These are phyloP conservation scores for Boechera stricta DNA, from an alignment of 345 rosid species.

Conservation along the genomic window DNA sequence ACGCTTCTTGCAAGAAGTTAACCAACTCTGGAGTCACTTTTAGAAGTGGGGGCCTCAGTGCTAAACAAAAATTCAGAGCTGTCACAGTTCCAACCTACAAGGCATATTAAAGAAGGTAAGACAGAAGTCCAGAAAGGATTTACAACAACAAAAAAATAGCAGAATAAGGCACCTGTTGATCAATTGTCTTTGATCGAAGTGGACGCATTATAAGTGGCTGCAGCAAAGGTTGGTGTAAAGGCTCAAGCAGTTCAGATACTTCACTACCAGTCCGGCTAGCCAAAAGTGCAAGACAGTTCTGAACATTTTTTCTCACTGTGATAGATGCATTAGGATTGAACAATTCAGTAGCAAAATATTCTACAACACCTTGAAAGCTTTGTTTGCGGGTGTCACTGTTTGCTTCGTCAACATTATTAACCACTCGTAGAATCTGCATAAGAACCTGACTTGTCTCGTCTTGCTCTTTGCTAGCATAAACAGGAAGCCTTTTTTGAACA, in stretches of 20 bases:
- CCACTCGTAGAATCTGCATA: constrained; percentile 95
- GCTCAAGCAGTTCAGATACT: constrained; percentile 94
- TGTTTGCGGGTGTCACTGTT: constrained; percentile 86
- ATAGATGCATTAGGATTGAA: constrained; percentile 86
- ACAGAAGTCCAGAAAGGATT: constrained; percentile 13
- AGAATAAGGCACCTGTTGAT: constrained; percentile 77
- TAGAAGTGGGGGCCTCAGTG: constrained; percentile 96
- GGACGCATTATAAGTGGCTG: constrained; percentile 90
- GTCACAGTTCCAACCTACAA: constrained; percentile 93
- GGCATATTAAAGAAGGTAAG: constrained; percentile 44
- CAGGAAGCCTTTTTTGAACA: constrained; percentile 92
- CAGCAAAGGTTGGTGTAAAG: constrained; percentile 83
- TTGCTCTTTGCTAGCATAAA: constrained; percentile 91
- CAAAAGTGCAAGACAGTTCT: constrained; percentile 91
- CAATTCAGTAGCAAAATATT: constrained; percentile 90
- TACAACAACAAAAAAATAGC: constrained; percentile 21
- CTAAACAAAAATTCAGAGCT: constrained; percentile 93
- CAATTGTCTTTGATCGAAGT: constrained; percentile 87
- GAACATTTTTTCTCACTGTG: constrained; percentile 90
- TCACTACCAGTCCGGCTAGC: constrained; percentile 98
- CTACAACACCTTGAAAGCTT: constrained; percentile 91
- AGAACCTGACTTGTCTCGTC: constrained; percentile 98
- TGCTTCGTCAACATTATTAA: constrained; percentile 92
- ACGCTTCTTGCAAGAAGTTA: constrained; percentile 94
- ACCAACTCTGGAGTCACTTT: constrained; percentile 92